Percentiles rank a stretch among this genome's conserved stretches.
Evolutionary conservation across 2,329 filamentous ascomycete species (phyloP).

Genomic region (Neophaeococcomyces aloes): DNA sequence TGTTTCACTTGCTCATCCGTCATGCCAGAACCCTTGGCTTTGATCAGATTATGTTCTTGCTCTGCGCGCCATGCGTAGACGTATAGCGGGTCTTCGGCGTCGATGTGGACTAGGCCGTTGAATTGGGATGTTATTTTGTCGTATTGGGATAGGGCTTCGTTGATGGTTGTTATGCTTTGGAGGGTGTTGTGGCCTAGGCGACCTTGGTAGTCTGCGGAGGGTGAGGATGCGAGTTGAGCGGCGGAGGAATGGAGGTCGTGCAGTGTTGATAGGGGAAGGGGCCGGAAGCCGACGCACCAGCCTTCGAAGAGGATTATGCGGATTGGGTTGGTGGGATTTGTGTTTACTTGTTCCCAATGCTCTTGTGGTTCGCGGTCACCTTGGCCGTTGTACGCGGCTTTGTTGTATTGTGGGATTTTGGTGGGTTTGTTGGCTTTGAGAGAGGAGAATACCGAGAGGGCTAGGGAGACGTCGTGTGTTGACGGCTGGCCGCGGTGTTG

Average conservation of each 20-base stretch:
- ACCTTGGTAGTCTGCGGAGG: conserved; percentile 32
- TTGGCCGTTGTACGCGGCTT: conserved; percentile 62
- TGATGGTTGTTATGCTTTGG: conserved; percentile 48
- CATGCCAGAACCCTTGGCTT: conserved; percentile 64
- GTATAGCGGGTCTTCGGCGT: conserved; percentile 61
- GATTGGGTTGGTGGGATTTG: conserved; percentile 27
- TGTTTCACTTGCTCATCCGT: conserved; percentile 63
- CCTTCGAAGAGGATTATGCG: conserved; percentile 74
- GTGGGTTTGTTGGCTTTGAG: conserved; percentile 42
- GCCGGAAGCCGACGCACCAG: conserved; percentile 79
- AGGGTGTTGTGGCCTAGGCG: conserved; percentile 46
- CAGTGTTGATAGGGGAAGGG: conserved; percentile 46
- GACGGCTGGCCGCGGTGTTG: conserved; percentile 76
- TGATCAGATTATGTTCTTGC: conserved; percentile 63
- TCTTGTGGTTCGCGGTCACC: conserved; percentile 60
- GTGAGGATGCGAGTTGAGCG: conserved; percentile 35
- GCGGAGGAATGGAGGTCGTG: conserved; percentile 45
- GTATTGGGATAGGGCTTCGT: conserved; percentile 48
- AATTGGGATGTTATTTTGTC: conserved; percentile 49
- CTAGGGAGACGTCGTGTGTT: conserved; percentile 65
- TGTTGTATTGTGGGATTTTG: conserved; percentile 69
- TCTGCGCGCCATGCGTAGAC: conserved; percentile 79
- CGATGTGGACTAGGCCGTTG: conserved; percentile 56
- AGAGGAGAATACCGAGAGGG: conserved; percentile 52
- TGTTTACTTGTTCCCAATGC: conserved; percentile 49